Base-by-base conservation (phyloP, 257 asterid genomes). In the Vinca minor region DNA sequence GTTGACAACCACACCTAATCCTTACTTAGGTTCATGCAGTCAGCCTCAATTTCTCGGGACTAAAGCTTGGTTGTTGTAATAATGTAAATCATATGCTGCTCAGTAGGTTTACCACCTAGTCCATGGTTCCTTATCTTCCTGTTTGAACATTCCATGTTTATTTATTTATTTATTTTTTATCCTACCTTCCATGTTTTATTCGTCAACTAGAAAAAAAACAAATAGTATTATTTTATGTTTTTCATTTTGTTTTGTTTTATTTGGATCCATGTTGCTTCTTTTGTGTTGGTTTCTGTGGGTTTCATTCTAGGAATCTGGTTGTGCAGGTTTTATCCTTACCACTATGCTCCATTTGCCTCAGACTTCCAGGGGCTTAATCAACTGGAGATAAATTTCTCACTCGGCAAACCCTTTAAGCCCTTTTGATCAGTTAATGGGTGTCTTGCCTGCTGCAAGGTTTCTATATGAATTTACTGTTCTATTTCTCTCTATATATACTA, bases 401-500 rank as follows among this genome's bases (percentile, higher is more conserved):
- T 59, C 5, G 93, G 93, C 26, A 61, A 72, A 71, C 93, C 93
- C 70, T 83, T 85, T 68, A 83, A 83, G 76, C 93, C 93, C 58
- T 71, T n/a, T 85, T 45, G 79, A 79, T 77, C 93, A 85, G 75
- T 75, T 85, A 67, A 83, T 85, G 93, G 83, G 83, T 8, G 93
- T 85, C 67, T 83, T 85, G 60, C 93, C 93, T 63, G 87, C 93
- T 73, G 89, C 89, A 61, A 85, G 93, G 93, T 85, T 54, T 74
- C 59, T 35, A 23, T 23, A 60, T 60, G 34, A 42, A 53, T 17
- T 55, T 41, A 17, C 59, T 8, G 18, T 5, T 7, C 41, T 18
- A 28, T 13, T 29, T 18, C 46, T 14, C 48, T 25, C 46, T 50
- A 18, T 62, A 5, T 58, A 17, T 1, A 17, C 48, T 35, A 7